Base-by-base conservation (phyloP, 1,284 basidiomycete species). In the Fomitopsis betulina region DNA sequence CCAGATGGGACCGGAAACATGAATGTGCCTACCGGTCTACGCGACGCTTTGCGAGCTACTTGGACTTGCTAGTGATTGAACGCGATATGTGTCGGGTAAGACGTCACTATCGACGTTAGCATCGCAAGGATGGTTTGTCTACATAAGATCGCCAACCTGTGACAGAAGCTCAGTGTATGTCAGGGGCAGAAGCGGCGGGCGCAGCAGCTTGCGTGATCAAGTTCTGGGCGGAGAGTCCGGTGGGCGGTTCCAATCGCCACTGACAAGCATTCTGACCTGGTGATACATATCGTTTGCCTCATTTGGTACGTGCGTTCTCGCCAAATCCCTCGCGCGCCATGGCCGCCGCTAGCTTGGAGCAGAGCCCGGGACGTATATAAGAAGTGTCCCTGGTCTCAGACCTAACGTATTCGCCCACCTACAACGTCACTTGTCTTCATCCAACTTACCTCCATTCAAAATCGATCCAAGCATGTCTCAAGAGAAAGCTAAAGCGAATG, bases 401-500 rank as follows among this genome's bases (percentile, higher is more conserved):
- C 17, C 53, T 19, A 12, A 21, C 10, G n/a, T 45, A 9, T n/a
- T n/a, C 51, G 5, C n/a, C 51, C 33, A 5, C 33, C 21, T 7
- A 53, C 32, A 13, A 35, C 9, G 38, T 38, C 37, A 30, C 52
- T 17, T 27, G 27, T 53, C 13, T 47, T 15, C 12, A 13, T 8
- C 5, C n/a, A 8, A 30, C n/a, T 15, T 15, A 23, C 17, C 32
- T 32, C 17, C 9, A 5, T 1, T 23, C 23, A 6, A 13, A 32
- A 2, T 51, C 50, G 33, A 30, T 15, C 27, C 40, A 40, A 52
- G n/a, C 35, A 60, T 61, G 58, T 50, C 58, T 39, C 51, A 53
- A 47, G 57, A 58, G 43, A 64, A 64, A 40, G 66, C 70, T 3
- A 56, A 64, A 2, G 43, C 69, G 10, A 73, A 73, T 56, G 72